Base-by-base conservation (phyloP, 1,284 basidiomycete genomes). In the Microbotryomycetes sp. region DNA sequence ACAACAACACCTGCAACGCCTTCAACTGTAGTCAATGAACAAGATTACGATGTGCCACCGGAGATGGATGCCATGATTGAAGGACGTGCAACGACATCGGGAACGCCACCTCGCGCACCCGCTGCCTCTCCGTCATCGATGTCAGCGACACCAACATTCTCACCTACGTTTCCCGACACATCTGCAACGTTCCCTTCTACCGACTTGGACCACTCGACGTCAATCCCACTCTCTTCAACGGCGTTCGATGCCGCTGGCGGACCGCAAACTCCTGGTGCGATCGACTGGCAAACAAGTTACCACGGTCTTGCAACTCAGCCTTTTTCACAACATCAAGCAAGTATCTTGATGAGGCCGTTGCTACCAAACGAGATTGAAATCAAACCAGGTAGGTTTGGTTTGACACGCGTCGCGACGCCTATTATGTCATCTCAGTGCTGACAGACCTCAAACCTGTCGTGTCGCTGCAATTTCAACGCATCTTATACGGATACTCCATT, bases 281-380 rank as follows among this genome's bases (percentile, higher is more conserved):
- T 68, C 48, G 90, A 96, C 75, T 97, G 94, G 94, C 88, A 87
- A 1, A 87, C 83, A 68, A 88, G 86, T 71, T 97, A 92, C 74
- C 79, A 84, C 60, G 94, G 94, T 0, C 78, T 97, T 47, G 88
- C 88, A 7, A 77, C 80, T 3, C 79, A 85, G 73, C 86, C 92
- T 1, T 97, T 97, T 75, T 74, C 84, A 4, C 84, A 82, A 67
- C 88, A 96, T 61, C 81, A 84, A 54, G 81, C 87, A 0, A 84
- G 89, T 1, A 76, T 88, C 2, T 77, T 97, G 28, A 79, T 89
- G 71, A 82, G 85, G 7, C 87, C 90, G 3, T 72, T 97, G 25
- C 83, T 89, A 54, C 81, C 86, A 9, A 65, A 80, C 53, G 92
- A 97, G 74, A 82, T 97, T 26, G 93, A 97, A 78, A 86, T 96